These are phyloP conservation scores for Suillus lakei DNA, from an alignment of 768 basidiomycete genomes.

Conservation along the genomic window DNA sequence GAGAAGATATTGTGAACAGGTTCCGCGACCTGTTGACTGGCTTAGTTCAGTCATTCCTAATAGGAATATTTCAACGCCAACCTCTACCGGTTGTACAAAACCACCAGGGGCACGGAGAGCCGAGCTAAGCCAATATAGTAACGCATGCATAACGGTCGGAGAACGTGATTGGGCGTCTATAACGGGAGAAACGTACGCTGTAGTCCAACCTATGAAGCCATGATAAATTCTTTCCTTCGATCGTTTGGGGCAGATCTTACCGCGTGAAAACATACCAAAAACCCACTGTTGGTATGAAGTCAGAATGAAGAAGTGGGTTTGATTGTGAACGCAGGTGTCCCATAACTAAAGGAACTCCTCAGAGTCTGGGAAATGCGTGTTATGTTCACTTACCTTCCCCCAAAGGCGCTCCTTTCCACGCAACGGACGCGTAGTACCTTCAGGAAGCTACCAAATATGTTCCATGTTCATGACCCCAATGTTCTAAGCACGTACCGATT, in stretches of 20 bases:
- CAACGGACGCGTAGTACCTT: constrained; percentile 42
- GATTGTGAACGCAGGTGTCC: constrained; percentile 55
- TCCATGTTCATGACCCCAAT: background rate
- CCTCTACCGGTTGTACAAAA: constrained; percentile 31
- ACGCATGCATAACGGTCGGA: constrained; percentile 56
- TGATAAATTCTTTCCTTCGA: background rate
- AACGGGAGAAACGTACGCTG: constrained; percentile 54
- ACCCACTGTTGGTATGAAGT: constrained; percentile 66
- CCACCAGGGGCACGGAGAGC: constrained; percentile 42
- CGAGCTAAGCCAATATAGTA: constrained; percentile 62
- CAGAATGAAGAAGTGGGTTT: constrained; percentile 59
- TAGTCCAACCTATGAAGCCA: constrained; percentile 50
- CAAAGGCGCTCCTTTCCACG: constrained; percentile 58
- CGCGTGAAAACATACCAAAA: constrained; percentile 63
- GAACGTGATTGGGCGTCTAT: constrained; percentile 43
- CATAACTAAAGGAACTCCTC: constrained; percentile 39
- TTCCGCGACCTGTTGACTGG: constrained; percentile 31
- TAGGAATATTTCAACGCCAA: background rate
- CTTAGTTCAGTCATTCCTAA: background rate
- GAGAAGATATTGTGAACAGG: constrained; percentile 33
- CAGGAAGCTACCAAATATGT: constrained; percentile 28
- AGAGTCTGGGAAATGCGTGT: background rate
- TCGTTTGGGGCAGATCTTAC: constrained; percentile 32
- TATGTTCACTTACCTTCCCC: constrained; percentile 53
- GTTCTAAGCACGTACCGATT: constrained; percentile 21